Evolutionary conservation across 2,329 filamentous ascomycete species (phyloP).

Genomic region (Meredithiella fracta): DNA sequence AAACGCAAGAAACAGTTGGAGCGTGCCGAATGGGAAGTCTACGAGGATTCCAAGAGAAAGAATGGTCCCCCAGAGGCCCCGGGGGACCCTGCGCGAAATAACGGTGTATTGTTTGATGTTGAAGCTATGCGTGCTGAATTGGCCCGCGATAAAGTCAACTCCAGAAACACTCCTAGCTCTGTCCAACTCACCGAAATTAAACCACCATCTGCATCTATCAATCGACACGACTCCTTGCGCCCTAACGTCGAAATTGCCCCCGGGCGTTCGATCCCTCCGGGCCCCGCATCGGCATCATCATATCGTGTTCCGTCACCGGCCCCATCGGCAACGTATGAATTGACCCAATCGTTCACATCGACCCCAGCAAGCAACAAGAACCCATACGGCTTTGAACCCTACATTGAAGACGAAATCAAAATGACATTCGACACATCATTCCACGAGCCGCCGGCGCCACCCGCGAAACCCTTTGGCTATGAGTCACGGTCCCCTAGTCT

Average conservation of each 20-base stretch:
- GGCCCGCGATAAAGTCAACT: constrained; percentile 57
- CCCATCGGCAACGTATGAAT: constrained; percentile 8
- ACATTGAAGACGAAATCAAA: constrained; percentile 35
- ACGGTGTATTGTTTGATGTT: constrained; percentile 74
- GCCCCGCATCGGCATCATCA: neutral
- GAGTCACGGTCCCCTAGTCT: constrained; percentile 16
- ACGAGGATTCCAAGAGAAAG: constrained; percentile 48
- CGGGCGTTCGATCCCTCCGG: constrained; percentile 5
- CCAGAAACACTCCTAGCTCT: neutral
- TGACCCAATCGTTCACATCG: neutral
- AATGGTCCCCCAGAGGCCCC: constrained; percentile 24
- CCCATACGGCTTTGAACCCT: constrained; percentile 12
- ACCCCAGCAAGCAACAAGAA: constrained; percentile 5
- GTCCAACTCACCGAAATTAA: constrained; percentile 6
- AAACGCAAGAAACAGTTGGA: constrained; percentile 63
- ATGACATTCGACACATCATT: constrained; percentile 60
- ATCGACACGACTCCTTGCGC: constrained; percentile 8
- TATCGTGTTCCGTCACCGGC: constrained; percentile 6
- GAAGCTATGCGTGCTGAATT: constrained; percentile 84
- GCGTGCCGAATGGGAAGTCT: constrained; percentile 88
- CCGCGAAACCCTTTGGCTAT: constrained; percentile 21
- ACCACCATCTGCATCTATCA: constrained; percentile 10
- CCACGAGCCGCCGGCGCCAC: constrained; percentile 22
- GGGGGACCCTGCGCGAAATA: constrained; percentile 28
- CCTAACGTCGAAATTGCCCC: neutral